Conservation (phyloP, 345 rosid genomes). For the Salix exigua region DNA sequence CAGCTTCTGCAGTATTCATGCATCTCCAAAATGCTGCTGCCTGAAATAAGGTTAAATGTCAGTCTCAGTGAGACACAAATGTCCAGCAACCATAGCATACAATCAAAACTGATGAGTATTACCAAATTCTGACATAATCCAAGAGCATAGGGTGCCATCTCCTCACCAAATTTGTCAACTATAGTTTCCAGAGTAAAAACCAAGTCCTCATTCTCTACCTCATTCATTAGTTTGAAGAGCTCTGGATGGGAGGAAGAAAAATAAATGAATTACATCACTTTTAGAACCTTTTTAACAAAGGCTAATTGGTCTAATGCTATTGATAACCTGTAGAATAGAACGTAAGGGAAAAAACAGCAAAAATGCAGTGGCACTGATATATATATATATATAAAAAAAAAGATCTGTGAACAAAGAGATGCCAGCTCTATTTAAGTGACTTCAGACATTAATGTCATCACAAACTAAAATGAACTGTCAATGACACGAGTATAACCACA, state of each 20-base stretch:
- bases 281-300: neutral
- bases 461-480: neutral
- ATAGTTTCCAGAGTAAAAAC: conserved; percentile 88
- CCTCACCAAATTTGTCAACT: conserved; percentile 95
- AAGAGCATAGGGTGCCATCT: conserved; percentile 93
- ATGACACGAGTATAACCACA: conserved; percentile 5
- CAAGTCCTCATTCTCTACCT: conserved; percentile 96
- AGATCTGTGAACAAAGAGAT: neutral
- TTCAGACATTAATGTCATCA: neutral
- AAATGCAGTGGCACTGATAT: neutral
- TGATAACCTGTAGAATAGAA: neutral
- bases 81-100: neutral
- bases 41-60: conserved; percentile 30
- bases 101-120: conserved; percentile 13
- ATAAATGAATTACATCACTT: neutral
- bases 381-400: too few species aligned
- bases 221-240: conserved; percentile 95
- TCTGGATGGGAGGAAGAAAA: conserved; percentile 39
- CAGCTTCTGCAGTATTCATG: conserved; percentile 82
- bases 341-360: neutral
- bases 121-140: conserved; percentile 95
- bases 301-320: neutral
- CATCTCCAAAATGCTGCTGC: conserved; percentile 98
- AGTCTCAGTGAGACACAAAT: conserved; percentile 1
- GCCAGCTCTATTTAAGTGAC: neutral